phyloP scores from a whole-genome alignment of 768 basidiomycete species.

The Auricularia cornea region DNA sequence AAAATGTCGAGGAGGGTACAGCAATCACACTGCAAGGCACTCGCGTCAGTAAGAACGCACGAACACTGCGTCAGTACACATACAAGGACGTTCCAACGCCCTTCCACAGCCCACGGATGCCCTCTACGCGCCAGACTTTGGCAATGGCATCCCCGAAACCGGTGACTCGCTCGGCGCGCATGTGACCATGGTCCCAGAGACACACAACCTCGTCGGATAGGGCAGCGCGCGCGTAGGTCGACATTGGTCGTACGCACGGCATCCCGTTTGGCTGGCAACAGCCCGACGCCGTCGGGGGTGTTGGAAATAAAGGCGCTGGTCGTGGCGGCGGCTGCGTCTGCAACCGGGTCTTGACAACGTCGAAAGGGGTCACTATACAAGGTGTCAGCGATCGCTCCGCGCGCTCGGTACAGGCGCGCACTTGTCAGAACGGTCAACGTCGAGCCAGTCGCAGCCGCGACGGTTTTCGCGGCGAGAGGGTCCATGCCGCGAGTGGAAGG shows the following conservation, averaged over 20 bases:
- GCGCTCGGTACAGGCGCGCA: slow-evolving; percentile 30
- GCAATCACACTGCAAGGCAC: slow-evolving; percentile 58
- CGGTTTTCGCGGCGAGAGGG: slow-evolving; percentile 66
- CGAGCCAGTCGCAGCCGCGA: slow-evolving; percentile 72
- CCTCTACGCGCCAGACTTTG: slow-evolving; percentile 75
- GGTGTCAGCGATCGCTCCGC: slow-evolving; percentile 1
- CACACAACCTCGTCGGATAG: slow-evolving; percentile 62
- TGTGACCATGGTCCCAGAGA: slow-evolving; percentile 65
- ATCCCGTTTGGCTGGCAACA: slow-evolving; percentile 63
- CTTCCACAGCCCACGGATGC: slow-evolving; percentile 85
- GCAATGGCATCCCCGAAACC: slow-evolving; percentile 82
- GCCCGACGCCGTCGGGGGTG: slow-evolving; percentile 38
- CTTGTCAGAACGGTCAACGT: slow-evolving; percentile 78
- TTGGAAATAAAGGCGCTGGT: slow-evolving; percentile 42
- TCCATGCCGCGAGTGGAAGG: slow-evolving; percentile 39
- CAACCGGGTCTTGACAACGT: slow-evolving; percentile 92
- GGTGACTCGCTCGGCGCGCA: slow-evolving; percentile 62
- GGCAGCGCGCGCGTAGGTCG: slow-evolving; percentile 56
- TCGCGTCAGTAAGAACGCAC: slow-evolving; percentile 11
- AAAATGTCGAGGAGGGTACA: slow-evolving; percentile 84
- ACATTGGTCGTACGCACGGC: slow-evolving; percentile 68
- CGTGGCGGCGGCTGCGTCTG: slow-evolving; percentile 73
- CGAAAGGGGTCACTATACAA: slow-evolving; percentile 91
- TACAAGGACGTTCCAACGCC: slow-evolving; percentile 87
- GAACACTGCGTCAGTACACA: slow-evolving; percentile 22